Conservation (phyloP, 208 protist genomes). For the Entamoeba moshkovskii region DNA sequence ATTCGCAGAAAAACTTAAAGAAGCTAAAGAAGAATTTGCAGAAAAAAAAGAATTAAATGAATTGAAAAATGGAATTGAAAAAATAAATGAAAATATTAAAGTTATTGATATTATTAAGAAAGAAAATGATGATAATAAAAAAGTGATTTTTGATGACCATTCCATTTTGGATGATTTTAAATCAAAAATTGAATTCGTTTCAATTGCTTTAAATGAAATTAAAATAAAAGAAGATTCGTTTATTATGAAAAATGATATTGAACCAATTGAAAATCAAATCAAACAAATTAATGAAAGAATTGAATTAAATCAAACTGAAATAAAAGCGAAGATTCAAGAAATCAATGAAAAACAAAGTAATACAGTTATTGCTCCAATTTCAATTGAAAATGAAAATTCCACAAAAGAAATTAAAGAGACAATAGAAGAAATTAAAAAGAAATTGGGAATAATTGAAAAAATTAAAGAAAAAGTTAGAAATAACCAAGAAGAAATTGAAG, state of each 20-base stretch:
- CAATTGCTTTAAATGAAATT: background rate
- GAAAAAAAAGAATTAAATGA: background rate
- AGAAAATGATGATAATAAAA: background rate
- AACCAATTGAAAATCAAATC: too few species aligned
- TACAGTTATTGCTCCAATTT: too few species aligned
- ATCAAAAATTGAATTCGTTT: too few species aligned
- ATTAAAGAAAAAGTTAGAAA: background rate
- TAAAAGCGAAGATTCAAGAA: too few species aligned
- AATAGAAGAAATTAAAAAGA: background rate
- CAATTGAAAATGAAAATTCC: background rate
- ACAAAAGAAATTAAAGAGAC: background rate
- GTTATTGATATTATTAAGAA: background rate
- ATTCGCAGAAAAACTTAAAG: background rate
- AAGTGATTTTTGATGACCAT: background rate
- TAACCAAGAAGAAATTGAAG: background rate
- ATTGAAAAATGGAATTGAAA: background rate
- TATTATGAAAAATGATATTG: too few species aligned
- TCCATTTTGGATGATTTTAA: too few species aligned
- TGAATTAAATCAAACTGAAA: too few species aligned
- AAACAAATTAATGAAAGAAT: too few species aligned
- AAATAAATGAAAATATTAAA: background rate
- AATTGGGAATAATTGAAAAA: background rate
- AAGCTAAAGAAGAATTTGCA: background rate
- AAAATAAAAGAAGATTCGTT: background rate
- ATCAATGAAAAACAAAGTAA: too few species aligned